Base-by-base conservation (phyloP, 2,329 filamentous ascomycete species). In the Fonsecaea nubica region DNA sequence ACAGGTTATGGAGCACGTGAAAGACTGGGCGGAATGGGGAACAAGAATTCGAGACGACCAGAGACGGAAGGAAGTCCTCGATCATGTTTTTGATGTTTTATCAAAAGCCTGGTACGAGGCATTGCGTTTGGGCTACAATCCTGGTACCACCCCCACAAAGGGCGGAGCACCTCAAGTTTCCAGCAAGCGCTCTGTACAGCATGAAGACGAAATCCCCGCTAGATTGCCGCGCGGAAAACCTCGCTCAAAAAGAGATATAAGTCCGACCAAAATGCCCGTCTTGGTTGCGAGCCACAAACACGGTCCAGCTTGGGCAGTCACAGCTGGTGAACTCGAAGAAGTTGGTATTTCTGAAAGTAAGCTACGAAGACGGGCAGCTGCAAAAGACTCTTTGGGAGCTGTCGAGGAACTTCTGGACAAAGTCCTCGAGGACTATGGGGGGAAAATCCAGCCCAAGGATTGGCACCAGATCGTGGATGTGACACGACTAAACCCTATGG, bases 91-190 rank as follows among this genome's bases (percentile, higher is more conserved):
- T 40, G 64, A 65, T 2, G 68, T 65, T 15, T 64, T 71, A 58
- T 59, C 68, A 32, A 66, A 68, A 6, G 67, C 66, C 3, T 73
- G 71, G 71, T 67, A 59, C 35, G 69, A 69, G 64, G 68, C 68
- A 18, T 48, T 70, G 21, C 65, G 68, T 15, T n/a, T 68, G 32
- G 68, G 63, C 13, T 68, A 66, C 52, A 58, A 56, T 45, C 38
- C 65, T 15, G 63, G 62, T 32, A 30, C 21, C 10, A 10, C 30
- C 25, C 13, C 4, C 12, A n/a, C 36, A 21, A 33, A 60, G 21
- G 6, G n/a, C 9, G 40, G 18, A 8, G 32, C 58, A 30, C 35
- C 45, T 21, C 42, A 45, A n/a, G 52, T 21, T 9, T 30, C 60
- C 8, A 45, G 7, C 18, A 62, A 54, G 21, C 63, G 40, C 42